These are phyloP conservation scores for Aspergillus aculeatus DNA, from an alignment of 2,329 filamentous ascomycete genomes.

Conservation along the genomic window DNA sequence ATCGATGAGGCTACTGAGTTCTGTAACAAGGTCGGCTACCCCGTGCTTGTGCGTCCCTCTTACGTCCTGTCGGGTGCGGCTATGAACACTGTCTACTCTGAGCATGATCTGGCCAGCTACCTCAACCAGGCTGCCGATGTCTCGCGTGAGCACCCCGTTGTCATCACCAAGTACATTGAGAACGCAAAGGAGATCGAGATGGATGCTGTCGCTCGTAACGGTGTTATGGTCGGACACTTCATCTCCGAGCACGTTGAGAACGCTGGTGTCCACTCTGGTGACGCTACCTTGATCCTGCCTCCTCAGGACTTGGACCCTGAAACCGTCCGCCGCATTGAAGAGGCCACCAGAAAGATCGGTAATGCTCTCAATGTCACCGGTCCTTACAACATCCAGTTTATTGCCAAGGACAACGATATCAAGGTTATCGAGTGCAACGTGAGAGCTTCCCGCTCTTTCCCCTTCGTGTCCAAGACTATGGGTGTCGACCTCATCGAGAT, in stretches of 20 bases:
- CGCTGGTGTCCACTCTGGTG: constrained; percentile 95
- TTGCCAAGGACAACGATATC: constrained; percentile 98
- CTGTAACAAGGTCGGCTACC: constrained; percentile 85
- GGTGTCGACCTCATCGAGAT: constrained; percentile 96
- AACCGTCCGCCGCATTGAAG: constrained; percentile 86
- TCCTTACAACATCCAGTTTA: constrained; percentile 98
- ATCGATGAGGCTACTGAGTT: constrained; percentile 86
- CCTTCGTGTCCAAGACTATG: constrained; percentile 98
- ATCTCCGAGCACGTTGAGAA: constrained; percentile 99
- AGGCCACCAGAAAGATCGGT: constrained; percentile 93
- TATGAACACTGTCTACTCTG: constrained; percentile 99
- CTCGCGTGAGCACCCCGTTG: constrained; percentile 91
- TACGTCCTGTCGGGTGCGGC: constrained; percentile 96
- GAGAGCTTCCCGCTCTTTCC: constrained; percentile 91
- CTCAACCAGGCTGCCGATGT: constrained; percentile 89
- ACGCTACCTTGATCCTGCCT: constrained; percentile 90
- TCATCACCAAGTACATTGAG: constrained; percentile 99
- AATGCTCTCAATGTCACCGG: constrained; percentile 92
- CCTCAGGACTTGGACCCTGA: constrained; percentile 89
- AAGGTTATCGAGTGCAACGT: constrained; percentile 99
- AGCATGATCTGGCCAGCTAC: constrained; percentile 86
- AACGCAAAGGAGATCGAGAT: constrained; percentile 99
- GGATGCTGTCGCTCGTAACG: constrained; percentile 92
- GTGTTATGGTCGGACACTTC: constrained; percentile 89
- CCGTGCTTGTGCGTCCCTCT: constrained; percentile 90